Conservation (phyloP, 495 filamentous ascomycete genomes). For the Podospora anserina region DNA sequence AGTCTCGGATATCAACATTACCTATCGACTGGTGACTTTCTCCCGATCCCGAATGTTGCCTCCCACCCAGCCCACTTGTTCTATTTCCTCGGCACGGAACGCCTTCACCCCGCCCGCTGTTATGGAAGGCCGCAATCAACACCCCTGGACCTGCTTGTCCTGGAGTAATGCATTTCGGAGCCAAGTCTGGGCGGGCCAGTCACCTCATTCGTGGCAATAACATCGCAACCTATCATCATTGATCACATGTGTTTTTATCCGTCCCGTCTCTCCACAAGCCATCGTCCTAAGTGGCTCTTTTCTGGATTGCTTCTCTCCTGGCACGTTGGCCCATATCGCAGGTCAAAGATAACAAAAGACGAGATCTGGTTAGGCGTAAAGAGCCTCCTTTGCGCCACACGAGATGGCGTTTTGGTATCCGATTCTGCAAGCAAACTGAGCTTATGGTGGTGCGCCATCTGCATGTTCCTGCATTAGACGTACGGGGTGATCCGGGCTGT, state of each 20-base stretch:
- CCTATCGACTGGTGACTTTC: neutral
- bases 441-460: neutral
- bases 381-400: neutral
- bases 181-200: slow-evolving; percentile 1
- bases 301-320: neutral
- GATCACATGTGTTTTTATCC: slow-evolving; percentile 1
- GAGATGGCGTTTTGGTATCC: neutral
- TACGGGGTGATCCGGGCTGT: neutral
- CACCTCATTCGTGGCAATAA: neutral
- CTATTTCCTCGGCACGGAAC: neutral
- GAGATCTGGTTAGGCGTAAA: neutral
- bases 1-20: slow-evolving; percentile 4
- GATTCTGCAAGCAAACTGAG: neutral
- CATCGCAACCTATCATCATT: neutral
- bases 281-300: neutral
- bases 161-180: slow-evolving; percentile 11
- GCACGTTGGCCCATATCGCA: neutral
- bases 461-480: neutral
- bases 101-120: neutral
- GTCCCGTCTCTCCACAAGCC: neutral
- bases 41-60: neutral
- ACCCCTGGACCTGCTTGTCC: slow-evolving; percentile 11
- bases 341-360: neutral
- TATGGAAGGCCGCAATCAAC: slow-evolving; percentile 5
- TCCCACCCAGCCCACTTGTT: neutral